phyloP scores from a whole-genome alignment of 805 yeast species.

The Phaffomyces antillensis region DNA sequence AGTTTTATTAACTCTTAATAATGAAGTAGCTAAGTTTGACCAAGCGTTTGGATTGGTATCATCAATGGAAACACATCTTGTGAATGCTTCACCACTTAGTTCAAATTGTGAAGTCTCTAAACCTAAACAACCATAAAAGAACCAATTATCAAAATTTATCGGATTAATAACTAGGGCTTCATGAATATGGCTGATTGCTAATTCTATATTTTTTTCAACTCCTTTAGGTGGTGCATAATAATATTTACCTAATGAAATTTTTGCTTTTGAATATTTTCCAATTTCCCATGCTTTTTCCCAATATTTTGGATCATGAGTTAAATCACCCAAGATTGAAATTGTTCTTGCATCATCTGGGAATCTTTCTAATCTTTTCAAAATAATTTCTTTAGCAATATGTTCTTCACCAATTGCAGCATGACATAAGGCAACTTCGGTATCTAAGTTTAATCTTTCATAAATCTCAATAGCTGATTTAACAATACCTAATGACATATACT shows the following conservation, averaged over 20 bases:
- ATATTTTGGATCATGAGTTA: conserved; percentile 61
- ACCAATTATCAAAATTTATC: conserved; percentile 77
- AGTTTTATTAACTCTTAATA: conserved; percentile 53
- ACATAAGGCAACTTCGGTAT: conserved; percentile 84
- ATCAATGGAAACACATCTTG: conserved; percentile 82
- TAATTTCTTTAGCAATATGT: conserved; percentile 52
- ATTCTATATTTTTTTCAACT: conserved; percentile 38
- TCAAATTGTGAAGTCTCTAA: conserved; percentile 65
- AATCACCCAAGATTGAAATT: conserved; percentile 77
- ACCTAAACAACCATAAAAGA: conserved; percentile 85
- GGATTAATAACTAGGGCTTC: conserved; percentile 74
- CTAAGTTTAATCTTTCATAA: conserved; percentile 69
- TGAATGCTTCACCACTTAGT: conserved; percentile 84
- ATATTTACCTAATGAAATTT: conserved; percentile 70
- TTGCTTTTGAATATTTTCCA: conserved; percentile 79
- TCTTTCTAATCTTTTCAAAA: conserved; percentile 43
- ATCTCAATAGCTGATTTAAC: conserved; percentile 84
- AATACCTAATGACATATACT: conserved; percentile 78
- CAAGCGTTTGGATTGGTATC: conserved; percentile 77
- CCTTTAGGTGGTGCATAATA: conserved; percentile 66
- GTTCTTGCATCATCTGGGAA: conserved; percentile 80
- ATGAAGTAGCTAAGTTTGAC: conserved; percentile 85
- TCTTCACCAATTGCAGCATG: conserved; percentile 80
- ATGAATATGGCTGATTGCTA: conserved; percentile 59
- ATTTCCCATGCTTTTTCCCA: conserved; percentile 89